Evolutionary conservation across 2,329 filamentous ascomycete species (phyloP), one percentile per base, ranked within the genome.

Genomic region (Parafenestella ontariensis): DNA sequence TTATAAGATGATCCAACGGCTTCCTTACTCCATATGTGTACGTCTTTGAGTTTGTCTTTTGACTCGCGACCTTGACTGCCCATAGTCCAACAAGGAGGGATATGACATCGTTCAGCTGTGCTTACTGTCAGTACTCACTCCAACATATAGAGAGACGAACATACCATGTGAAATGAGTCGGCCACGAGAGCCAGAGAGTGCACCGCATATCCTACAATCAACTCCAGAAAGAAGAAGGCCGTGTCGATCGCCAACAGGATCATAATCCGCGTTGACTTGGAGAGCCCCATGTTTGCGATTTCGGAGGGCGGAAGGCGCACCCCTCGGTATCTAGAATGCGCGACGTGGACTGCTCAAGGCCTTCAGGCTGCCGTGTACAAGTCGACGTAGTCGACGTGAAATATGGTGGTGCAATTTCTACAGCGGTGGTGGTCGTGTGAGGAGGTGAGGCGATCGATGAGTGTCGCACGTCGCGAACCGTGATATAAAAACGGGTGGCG

Each of bases 121-220:
- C 37, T 37, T 29, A 28, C 36, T 49, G 52, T 66, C 53, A 66
- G 63, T 52, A 52, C 31, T 31, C 42, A 34, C 31, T 41, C 37
- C 46, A 45, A 36, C 28, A 23, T 21, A 15, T 21, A n/a, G 36
- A 26, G 28, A 41, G 3, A 21, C 28, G 21, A 37, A 76, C 83
- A 66, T 73, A 92, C 90, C 95, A 99, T 99, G 79, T 99, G 95
- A 77, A 99, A 99, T 56, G 95, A 92, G 80, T 99, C 95, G 49
- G 95, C 95, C 72, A 96, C 92, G 54, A 99, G 85, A 33, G 95
- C 95, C 65, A 99, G 85, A 17, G 95, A 98, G 72, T 93, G 89
- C 56, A 96, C 92, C 60, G 89, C 81, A 81, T 96, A 91, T 58
- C 95, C 83, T 58, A 89, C 87, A 53, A 89, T 87, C 58, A 99